Conservation (phyloP, 768 basidiomycete genomes). For the Naganishia randhawae region DNA sequence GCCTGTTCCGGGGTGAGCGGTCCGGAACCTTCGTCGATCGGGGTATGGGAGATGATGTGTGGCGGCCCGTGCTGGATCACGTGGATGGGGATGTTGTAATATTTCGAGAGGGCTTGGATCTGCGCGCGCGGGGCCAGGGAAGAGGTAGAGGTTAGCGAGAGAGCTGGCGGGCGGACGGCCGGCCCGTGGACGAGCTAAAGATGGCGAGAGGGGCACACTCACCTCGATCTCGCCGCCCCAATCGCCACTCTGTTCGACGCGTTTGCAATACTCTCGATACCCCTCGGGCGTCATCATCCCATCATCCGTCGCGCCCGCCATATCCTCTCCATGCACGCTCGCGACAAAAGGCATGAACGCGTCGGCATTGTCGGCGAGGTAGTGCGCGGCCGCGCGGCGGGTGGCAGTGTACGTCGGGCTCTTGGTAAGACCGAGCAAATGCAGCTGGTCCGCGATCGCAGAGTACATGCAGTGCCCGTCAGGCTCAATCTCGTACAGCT, state of each 20-base stretch:
- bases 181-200: background rate
- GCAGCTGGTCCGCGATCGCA: slow-evolving; percentile 86
- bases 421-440: slow-evolving; percentile 59
- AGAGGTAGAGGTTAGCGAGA: background rate
- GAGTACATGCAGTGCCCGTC: slow-evolving; percentile 97
- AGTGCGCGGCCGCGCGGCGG: slow-evolving; percentile 69
- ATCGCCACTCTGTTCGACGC: slow-evolving; percentile 73
- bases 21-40: slow-evolving; percentile 51
- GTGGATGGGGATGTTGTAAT: slow-evolving; percentile 79
- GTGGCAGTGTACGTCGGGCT: slow-evolving; percentile 39
- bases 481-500: slow-evolving; percentile 65
- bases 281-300: slow-evolving; percentile 65
- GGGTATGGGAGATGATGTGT: slow-evolving; percentile 76
- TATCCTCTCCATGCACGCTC: slow-evolving; percentile 64
- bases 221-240: slow-evolving; percentile 97
- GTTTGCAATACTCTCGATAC: slow-evolving; percentile 70
- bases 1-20: slow-evolving; percentile 46
- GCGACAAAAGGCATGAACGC: slow-evolving; percentile 93
- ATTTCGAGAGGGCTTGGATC: slow-evolving; percentile 79
- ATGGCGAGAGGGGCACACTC: slow-evolving; percentile 29
- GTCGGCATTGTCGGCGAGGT: slow-evolving; percentile 75
- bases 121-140: slow-evolving; percentile 26
- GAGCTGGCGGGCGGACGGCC: background rate
- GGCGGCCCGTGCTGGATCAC: slow-evolving; percentile 81
- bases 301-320: slow-evolving; percentile 60